Percentiles rank a stretch among this genome's conserved stretches.
phyloP scores from a whole-genome alignment of 164 flowering plant species.

The Macadamia tetraphylla region DNA sequence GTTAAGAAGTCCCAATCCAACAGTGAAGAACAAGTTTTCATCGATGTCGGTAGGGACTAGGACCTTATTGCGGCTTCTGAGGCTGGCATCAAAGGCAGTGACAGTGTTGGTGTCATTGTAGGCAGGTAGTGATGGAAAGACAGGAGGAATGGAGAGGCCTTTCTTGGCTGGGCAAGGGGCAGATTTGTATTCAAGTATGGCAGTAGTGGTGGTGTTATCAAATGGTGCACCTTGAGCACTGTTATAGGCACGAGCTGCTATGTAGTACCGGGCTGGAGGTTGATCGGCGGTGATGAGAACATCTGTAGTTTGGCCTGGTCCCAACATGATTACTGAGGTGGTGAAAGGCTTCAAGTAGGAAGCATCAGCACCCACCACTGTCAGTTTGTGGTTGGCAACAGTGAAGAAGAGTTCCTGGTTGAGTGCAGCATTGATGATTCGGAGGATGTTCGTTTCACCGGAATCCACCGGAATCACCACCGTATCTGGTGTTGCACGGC shows the following conservation, averaged over 20 bases:
- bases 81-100: constrained; percentile 38
- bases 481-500: constrained; percentile 39
- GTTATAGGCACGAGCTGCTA: constrained; percentile 76
- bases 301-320: constrained; percentile 85
- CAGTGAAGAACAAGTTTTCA: constrained; percentile 60
- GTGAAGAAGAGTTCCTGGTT: constrained; percentile 70
- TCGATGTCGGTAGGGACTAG: constrained; percentile 50
- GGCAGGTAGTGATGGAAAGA: constrained; percentile 52
- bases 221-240: constrained; percentile 56
- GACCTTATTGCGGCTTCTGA: constrained; percentile 30
- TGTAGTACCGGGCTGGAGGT: constrained; percentile 68
- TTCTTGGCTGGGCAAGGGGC: constrained; percentile 22
- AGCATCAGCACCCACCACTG: constrained; percentile 76
- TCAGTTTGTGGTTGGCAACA: constrained; percentile 64
- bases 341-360: constrained; percentile 65
- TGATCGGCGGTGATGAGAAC: constrained; percentile 75
- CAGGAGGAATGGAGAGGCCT: constrained; percentile 21
- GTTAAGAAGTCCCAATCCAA: constrained; percentile 65
- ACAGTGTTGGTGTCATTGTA: constrained; percentile 67
- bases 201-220: constrained; percentile 91
- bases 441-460: constrained; percentile 67
- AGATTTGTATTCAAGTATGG: constrained; percentile 60
- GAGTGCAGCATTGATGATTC: constrained; percentile 64
- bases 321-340: constrained; percentile 66
- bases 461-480: constrained; percentile 47